Percentiles rank a stretch among this genome's conserved stretches.
phyloP scores from a whole-genome alignment of 257 asterid species.

The Penstemon eatonii region DNA sequence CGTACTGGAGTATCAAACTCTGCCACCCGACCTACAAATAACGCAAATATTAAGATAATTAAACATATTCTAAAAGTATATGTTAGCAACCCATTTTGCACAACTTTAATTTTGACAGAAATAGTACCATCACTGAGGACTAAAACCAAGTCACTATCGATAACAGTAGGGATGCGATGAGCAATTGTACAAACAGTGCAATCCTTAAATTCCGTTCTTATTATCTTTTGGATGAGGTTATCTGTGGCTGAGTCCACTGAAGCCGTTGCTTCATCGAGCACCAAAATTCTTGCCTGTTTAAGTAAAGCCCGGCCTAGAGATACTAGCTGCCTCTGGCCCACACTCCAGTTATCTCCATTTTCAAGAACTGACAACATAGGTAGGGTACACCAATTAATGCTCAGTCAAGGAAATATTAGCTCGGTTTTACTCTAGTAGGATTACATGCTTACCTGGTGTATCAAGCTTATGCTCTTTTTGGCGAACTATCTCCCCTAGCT shows the following conservation, averaged over 20 bases:
- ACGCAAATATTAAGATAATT: neutral
- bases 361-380: conserved; percentile 58
- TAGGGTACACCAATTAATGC: conserved; percentile 6
- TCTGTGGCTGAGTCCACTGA: conserved; percentile 98
- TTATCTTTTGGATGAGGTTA: conserved; percentile 90
- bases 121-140: conserved; percentile 91
- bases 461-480: conserved; percentile 83
- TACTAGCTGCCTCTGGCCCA: conserved; percentile 93
- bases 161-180: conserved; percentile 96
- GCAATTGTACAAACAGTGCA: conserved; percentile 97
- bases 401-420: neutral
- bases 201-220: conserved; percentile 77
- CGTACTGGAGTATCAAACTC: conserved; percentile 88
- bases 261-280: conserved; percentile 97
- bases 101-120: neutral
- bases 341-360: conserved; percentile 96
- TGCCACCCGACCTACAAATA: conserved; percentile 82
- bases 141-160: conserved; percentile 91
- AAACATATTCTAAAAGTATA: neutral
- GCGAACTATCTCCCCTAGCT: conserved; percentile 79
- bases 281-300: conserved; percentile 86
- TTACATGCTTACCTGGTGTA: conserved; percentile 63
- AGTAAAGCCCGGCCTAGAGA: conserved; percentile 93
- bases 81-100: neutral
- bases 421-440: conserved; percentile 5